A percentile compares a stretch with the other conserved stretches of the same genome.
phyloP scores from a whole-genome alignment of 139 green algal species.

The Picochlorum sp. region DNA sequence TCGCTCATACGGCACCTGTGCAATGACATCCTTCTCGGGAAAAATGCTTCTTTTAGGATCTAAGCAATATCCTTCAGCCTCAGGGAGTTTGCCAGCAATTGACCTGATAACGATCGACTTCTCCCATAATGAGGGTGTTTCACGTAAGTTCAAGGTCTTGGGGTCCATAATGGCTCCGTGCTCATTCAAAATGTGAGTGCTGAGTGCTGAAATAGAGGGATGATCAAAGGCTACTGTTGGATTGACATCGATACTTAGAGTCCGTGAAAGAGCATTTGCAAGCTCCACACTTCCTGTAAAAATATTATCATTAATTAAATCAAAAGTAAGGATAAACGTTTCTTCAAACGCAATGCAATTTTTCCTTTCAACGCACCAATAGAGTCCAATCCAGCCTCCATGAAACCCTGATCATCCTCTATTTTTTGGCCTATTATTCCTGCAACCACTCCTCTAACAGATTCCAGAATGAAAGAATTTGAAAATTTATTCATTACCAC shows the following conservation, averaged over 20 bases:
- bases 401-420: slow-evolving; percentile 1
- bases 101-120: too few species aligned
- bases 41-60: too few species aligned
- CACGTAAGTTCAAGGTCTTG: not conserved
- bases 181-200: not conserved
- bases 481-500: too few species aligned
- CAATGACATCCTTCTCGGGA: too few species aligned
- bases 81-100: too few species aligned
- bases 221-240: slow-evolving; percentile 53
- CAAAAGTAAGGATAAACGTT: too few species aligned
- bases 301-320: too few species aligned
- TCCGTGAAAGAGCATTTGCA: slow-evolving; percentile 48
- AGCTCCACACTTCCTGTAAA: slow-evolving; percentile 64
- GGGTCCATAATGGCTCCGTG: not conserved
- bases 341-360: not conserved
- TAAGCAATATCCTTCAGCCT: not conserved
- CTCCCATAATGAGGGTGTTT: slow-evolving; percentile 37
- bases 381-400: slow-evolving; percentile 14
- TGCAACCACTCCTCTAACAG: too few species aligned
- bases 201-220: slow-evolving; percentile 16
- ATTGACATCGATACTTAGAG: slow-evolving; percentile 30
- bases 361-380: not conserved
- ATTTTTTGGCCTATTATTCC: not conserved
- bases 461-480: too few species aligned
- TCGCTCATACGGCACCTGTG: not conserved